A percentile compares a stretch with the other conserved stretches of the same genome.
phyloP scores from a whole-genome alignment of 495 filamentous ascomycete genomes.

The Chaetomidium leptoderma region DNA sequence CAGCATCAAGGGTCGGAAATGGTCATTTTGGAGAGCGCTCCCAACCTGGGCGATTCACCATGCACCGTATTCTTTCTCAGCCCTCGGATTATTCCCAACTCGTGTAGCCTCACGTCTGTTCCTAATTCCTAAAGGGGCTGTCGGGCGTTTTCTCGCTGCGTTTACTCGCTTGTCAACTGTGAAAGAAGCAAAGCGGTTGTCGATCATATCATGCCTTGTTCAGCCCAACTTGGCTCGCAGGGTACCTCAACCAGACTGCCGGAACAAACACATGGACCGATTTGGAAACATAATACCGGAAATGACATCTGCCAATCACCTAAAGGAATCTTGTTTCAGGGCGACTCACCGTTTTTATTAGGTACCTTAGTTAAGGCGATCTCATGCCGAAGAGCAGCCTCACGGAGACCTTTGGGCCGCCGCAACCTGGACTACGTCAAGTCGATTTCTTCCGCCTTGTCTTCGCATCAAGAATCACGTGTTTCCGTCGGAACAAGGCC shows the following conservation, averaged over 20 bases:
- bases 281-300: background rate
- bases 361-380: background rate
- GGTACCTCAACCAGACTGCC: background rate
- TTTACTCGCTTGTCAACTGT: background rate
- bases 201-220: background rate
- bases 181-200: background rate
- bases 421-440: background rate
- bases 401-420: background rate
- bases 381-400: slow-evolving; percentile 3
- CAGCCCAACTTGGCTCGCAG: background rate
- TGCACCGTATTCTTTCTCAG: too few relatives aligned
- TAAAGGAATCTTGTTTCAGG: slow-evolving; percentile 2
- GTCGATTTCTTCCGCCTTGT: background rate
- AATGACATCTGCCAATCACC: background rate
- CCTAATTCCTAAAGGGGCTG: too few relatives aligned
- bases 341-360: background rate
- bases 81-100: too few relatives aligned
- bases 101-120: too few relatives aligned
- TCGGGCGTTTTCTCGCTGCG: background rate
- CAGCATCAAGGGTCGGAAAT: too few relatives aligned
- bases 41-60: too few relatives aligned
- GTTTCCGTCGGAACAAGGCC: background rate
- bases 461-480: background rate
- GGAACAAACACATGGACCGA: background rate
- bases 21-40: too few relatives aligned